phyloP scores from a whole-genome alignment of 495 filamentous ascomycete species.

The Penicillium bialowiezense region DNA sequence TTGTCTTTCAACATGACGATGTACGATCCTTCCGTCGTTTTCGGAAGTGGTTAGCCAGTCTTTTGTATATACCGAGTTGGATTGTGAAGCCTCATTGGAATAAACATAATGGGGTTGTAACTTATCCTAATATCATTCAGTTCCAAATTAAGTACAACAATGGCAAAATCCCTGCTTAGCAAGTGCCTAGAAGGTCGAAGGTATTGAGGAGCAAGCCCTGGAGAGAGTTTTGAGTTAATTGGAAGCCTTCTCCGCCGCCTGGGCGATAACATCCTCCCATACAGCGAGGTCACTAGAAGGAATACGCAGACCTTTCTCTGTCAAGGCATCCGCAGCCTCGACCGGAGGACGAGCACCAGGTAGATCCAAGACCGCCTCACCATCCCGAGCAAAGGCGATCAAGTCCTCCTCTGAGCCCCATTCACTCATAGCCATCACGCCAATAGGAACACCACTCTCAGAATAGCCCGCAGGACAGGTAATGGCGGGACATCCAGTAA shows the following conservation, averaged over 20 bases:
- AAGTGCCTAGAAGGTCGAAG: no score
- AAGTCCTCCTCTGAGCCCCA: constrained; percentile 84
- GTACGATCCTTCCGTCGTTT: neutral
- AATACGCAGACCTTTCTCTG: constrained; percentile 17
- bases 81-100: no score
- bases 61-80: neutral
- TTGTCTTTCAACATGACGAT: neutral
- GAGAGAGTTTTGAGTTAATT: neutral
- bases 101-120: no score
- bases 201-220: no score
- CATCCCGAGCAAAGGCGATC: constrained; percentile 69
- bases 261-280: constrained; percentile 41
- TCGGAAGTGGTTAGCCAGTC: neutral
- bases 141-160: no score
- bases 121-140: no score
- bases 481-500: constrained; percentile 76
- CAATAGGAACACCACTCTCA: constrained; percentile 63
- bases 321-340: neutral
- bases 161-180: no score
- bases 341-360: constrained; percentile 10
- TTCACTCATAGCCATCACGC: constrained; percentile 86
- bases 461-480: constrained; percentile 73
- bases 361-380: constrained; percentile 52
- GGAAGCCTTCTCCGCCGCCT: constrained; percentile 13
- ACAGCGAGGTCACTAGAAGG: constrained; percentile 19